phyloP scores from a whole-genome alignment of 176 grass and related monocot species.

The Oryza brachyantha region DNA sequence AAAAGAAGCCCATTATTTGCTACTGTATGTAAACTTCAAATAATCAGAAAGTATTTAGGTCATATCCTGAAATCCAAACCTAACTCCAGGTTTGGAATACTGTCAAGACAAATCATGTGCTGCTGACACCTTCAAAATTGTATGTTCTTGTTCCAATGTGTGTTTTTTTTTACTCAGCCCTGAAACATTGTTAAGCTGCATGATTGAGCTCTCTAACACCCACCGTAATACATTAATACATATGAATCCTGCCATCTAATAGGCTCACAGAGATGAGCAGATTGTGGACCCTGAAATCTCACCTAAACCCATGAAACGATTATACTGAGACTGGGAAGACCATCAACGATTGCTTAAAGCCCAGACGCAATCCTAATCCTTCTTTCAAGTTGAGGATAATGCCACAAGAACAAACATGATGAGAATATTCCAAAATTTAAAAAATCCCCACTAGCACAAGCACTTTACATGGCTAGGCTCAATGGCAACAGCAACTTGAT shows the following conservation, averaged over 20 bases:
- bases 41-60: background rate
- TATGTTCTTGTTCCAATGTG: background rate
- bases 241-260: slow-evolving; percentile 15
- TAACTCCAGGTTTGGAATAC: background rate
- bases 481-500: slow-evolving; percentile 14
- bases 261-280: slow-evolving; percentile 19
- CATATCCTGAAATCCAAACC: slow-evolving; percentile 1
- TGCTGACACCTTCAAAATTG: background rate
- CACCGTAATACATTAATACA: no score
- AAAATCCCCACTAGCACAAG: slow-evolving; percentile 27
- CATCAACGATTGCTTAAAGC: background rate
- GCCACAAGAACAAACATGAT: slow-evolving; percentile 23
- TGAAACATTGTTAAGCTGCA: slow-evolving; percentile 5
- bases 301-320: slow-evolving; percentile 24
- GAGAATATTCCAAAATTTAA: slow-evolving; percentile 21
- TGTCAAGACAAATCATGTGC: background rate
- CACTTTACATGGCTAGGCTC: slow-evolving; percentile 17
- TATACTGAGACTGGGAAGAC: background rate
- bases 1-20: background rate
- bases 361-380: background rate
- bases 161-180: slow-evolving; percentile 8
- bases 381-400: slow-evolving; percentile 20
- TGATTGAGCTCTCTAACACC: slow-evolving; percentile 29
- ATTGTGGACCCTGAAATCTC: slow-evolving; percentile 18
- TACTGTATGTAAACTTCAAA: background rate